phyloP scores from a whole-genome alignment of 2,329 filamentous ascomycete species.

The Drechslerella dactyloides region DNA sequence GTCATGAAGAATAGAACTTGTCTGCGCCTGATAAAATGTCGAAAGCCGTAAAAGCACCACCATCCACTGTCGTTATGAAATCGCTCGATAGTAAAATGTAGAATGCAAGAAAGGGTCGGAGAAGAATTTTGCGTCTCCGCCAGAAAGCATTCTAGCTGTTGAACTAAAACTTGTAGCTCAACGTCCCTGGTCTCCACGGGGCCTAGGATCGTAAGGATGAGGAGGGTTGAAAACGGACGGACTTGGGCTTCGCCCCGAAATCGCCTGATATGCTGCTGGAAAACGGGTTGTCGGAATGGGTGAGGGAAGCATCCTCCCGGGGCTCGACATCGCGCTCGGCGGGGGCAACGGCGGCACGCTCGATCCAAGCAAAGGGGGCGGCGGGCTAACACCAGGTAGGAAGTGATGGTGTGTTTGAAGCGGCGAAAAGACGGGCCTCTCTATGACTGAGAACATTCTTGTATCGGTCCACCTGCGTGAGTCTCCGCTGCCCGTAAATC shows the following conservation, averaged over 20 bases:
- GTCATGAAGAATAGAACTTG: too few species aligned
- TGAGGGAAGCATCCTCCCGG: constrained; percentile 36
- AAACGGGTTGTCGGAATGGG: constrained; percentile 36
- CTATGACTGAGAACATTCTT: constrained; percentile 31
- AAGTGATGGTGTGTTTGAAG: constrained; percentile 43
- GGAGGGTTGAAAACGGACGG: constrained; percentile 36
- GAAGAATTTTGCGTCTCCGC: too few species aligned
- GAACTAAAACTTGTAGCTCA: too few species aligned
- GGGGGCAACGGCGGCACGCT: constrained; percentile 38
- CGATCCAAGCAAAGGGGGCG: constrained; percentile 36
- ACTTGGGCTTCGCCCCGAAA: constrained; percentile 40
- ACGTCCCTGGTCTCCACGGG: constrained; percentile 18
- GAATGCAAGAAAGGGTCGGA: too few species aligned
- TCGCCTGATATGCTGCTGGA: constrained; percentile 44
- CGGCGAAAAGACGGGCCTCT: constrained; percentile 33
- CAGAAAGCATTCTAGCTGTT: too few species aligned
- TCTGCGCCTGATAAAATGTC: too few species aligned
- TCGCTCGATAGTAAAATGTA: too few species aligned
- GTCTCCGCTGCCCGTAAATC: constrained; percentile 36
- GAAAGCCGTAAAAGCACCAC: too few species aligned
- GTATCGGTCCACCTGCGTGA: constrained; percentile 37
- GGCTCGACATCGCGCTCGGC: constrained; percentile 36
- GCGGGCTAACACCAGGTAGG: constrained; percentile 39
- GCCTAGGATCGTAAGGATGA: constrained; percentile 20
- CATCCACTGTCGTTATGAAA: too few species aligned